Percentiles rank a stretch among this genome's conserved stretches.
Evolutionary conservation across 768 basidiomycete genomes (phyloP).

Genomic region (Tricholoma furcatifolium): DNA sequence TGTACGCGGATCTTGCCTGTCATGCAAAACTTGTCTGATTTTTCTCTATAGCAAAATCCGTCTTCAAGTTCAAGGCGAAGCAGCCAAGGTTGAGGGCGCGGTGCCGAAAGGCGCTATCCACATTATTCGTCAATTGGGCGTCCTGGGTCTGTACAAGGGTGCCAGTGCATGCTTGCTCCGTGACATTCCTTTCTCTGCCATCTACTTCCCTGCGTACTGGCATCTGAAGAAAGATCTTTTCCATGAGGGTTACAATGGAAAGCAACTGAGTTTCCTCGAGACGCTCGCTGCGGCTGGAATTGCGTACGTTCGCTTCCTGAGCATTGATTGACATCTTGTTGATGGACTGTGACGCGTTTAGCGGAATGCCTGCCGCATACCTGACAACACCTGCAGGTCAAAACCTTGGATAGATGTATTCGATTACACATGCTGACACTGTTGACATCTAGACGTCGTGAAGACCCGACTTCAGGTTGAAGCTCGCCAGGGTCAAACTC

Average conservation of each 20-base stretch:
- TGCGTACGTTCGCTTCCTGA: slow-evolving; percentile 52
- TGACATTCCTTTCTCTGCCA: slow-evolving; percentile 96
- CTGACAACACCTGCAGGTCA: slow-evolving; percentile 87
- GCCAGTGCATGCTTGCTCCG: slow-evolving; percentile 90
- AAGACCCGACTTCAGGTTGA: slow-evolving; percentile 97
- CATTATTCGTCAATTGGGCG: slow-evolving; percentile 89
- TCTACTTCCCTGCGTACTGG: slow-evolving; percentile 86
- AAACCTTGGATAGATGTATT: slow-evolving; percentile 19
- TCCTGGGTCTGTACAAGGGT: slow-evolving; percentile 92
- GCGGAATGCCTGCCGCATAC: slow-evolving; percentile 98
- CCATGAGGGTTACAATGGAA: slow-evolving; percentile 93
- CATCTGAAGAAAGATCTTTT: slow-evolving; percentile 94
- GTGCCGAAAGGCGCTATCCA: slow-evolving; percentile 84
- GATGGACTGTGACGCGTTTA: slow-evolving; percentile 37
- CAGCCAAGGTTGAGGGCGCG: slow-evolving; percentile 81
- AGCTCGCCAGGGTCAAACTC: slow-evolving; percentile 84
- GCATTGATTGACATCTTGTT: slow-evolving; percentile 18
- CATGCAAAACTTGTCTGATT: slow-evolving; percentile 8
- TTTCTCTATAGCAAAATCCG: slow-evolving; percentile 74
- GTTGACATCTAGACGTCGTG: slow-evolving; percentile 71
- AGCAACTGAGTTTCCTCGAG: slow-evolving; percentile 88
- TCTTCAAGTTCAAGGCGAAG: slow-evolving; percentile 93
- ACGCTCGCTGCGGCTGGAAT: slow-evolving; percentile 80
- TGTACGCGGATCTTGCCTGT: slow-evolving; percentile 48
- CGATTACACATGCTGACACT: slow-evolving; percentile 11